Conservation (phyloP, 495 filamentous ascomycete genomes). For the Aspergillus diversus region DNA sequence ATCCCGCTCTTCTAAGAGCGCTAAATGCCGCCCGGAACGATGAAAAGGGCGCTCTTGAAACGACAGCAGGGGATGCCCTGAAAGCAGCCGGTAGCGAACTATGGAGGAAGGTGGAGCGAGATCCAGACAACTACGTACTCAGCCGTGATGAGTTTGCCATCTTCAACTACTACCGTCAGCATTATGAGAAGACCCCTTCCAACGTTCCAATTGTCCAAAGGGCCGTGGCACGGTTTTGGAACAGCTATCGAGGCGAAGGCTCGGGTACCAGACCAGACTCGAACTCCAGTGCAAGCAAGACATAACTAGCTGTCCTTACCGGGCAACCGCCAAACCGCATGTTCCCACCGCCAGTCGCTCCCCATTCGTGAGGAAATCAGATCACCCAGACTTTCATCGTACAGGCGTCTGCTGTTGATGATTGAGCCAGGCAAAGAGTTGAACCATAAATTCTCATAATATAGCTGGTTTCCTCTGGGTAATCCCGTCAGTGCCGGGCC, state of each 20-base stretch:
- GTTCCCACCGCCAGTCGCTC: neutral
- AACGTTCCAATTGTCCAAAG: constrained; percentile 37
- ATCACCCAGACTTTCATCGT: neutral
- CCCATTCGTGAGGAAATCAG: neutral
- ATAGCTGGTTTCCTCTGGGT: neutral
- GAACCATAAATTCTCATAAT: neutral
- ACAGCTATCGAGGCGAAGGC: constrained; percentile 41
- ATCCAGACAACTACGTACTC: constrained; percentile 68
- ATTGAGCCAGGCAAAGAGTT: neutral
- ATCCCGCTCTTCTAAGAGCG: constrained; percentile 43
- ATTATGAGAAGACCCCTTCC: constrained; percentile 48
- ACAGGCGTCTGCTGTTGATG: neutral
- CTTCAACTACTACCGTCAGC: constrained; percentile 72
- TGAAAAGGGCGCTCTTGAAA: constrained; percentile 59
- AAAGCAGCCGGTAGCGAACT: constrained; percentile 59
- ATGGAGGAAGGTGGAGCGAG: constrained; percentile 62
- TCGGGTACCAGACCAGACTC: constrained; percentile 8
- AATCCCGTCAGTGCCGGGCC: neutral
- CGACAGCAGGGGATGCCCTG: constrained; percentile 54
- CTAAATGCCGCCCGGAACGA: constrained; percentile 71
- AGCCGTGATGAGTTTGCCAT: constrained; percentile 72
- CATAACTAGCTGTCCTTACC: constrained; percentile 24
- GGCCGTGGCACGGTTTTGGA: constrained; percentile 55
- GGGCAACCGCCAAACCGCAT: constrained; percentile 2
- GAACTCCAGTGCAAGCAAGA: constrained; percentile 25